Base-by-base conservation (phyloP, 306 rosid genomes). In the Dalbergia cultrata region DNA sequence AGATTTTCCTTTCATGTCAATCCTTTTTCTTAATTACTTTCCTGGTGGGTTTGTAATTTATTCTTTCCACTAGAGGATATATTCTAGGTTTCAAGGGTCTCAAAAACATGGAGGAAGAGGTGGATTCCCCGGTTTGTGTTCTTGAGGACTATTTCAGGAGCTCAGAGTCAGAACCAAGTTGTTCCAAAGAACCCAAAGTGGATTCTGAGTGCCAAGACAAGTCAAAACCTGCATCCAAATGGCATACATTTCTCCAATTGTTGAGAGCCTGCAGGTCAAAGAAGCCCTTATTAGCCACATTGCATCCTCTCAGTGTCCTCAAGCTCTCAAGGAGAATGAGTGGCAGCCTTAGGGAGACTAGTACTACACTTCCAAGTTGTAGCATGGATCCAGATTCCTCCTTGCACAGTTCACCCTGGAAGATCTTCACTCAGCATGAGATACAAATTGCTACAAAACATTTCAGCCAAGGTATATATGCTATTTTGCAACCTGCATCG, bases 111-210 rank as follows among this genome's bases (percentile, higher is more conserved):
- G 81, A 86, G 86, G 90, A 84, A 71, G 71, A 76, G 69, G 92
- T 70, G 59, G 91, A 84, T 81, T 84, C 95, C 39, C 95, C 97
- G 45, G 85, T 80, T 58, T 92, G 94, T 67, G 86, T 94, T 89
- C 92, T 94, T 16, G 92, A 92, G 86, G 95, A 89, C 80, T 86
- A 87, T 44, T 86, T 92, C 67, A 84, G 71, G 77, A 90, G 95
- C 83, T 88, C 95, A 5, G 95, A 87, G 31, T 88, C 92, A 9
- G 95, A 92, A 80, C 72, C 89, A 19, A 82, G 89, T 73, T 86
- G 86, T 54, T 88, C 90, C 9, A 89, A 81, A 80, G 92, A 87
- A 64, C 80, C 82, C 65, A 60, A 54, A 19, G 0, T 12, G 58
- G 74, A 77, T 41, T 77, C 81, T 37, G 90, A 80, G 31, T 61